These are phyloP conservation scores for Anaeramoeba ignava DNA, from an alignment of 78 protist species.

Conservation along the genomic window DNA sequence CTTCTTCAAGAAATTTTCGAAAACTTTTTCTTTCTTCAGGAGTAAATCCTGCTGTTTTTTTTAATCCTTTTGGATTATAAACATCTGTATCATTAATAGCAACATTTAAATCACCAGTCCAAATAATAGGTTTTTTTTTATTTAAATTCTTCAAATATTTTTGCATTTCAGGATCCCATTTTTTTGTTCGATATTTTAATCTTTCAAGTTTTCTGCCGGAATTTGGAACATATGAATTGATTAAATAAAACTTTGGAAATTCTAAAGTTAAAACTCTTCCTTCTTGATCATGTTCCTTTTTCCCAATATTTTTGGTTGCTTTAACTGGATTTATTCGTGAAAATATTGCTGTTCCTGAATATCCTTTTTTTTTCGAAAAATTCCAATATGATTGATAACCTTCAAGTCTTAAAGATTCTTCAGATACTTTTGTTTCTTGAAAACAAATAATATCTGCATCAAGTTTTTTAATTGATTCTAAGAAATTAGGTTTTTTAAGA, in stretches of 20 bases:
- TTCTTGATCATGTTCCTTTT: constrained; percentile 35
- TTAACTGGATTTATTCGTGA: constrained; percentile 30
- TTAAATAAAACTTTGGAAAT: constrained; percentile 34
- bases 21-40: constrained; percentile 45
- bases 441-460: constrained; percentile 49
- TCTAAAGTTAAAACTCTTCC: constrained; percentile 44
- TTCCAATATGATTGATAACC: too few species aligned
- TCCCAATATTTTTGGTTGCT: constrained; percentile 29
- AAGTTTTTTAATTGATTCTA: constrained; percentile 28
- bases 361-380: too few species aligned
- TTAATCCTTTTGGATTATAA: constrained; percentile 34
- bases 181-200: too few species aligned
- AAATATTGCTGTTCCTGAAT: constrained; percentile 2
- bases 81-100: constrained; percentile 35
- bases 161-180: constrained; percentile 46
- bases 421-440: constrained; percentile 45
- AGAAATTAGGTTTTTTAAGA: too few species aligned
- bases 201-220: too few species aligned
- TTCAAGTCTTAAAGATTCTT: too few species aligned
- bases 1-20: constrained; percentile 19
- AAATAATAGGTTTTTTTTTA: constrained; percentile 36
- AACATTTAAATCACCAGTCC: constrained; percentile 55
- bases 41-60: constrained; percentile 43
- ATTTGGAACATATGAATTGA: constrained; percentile 45
- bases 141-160: constrained; percentile 24